Conservation (phyloP, 768 basidiomycete genomes). For the Lactarius hatsudake region DNA sequence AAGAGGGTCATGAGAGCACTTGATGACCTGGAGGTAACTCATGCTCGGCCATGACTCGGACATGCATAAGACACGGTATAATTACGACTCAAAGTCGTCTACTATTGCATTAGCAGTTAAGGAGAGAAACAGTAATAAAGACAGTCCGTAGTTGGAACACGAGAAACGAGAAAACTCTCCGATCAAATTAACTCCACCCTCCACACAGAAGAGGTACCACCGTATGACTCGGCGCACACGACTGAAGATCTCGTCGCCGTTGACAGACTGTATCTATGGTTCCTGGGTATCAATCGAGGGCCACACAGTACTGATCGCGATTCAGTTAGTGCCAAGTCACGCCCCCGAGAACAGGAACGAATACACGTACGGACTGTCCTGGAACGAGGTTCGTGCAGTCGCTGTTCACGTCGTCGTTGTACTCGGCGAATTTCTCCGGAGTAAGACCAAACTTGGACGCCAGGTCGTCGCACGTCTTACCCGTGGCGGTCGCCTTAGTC, state of each 20-base stretch:
- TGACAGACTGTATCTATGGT: background rate
- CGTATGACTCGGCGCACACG: background rate
- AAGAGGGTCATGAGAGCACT: too few species aligned
- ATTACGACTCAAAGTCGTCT: too few species aligned
- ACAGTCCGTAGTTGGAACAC: background rate
- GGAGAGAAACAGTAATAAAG: background rate
- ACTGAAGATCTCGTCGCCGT: background rate
- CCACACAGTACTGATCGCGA: conserved; percentile 15
- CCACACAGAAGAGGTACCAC: background rate
- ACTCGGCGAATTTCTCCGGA: background rate
- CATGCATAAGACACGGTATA: too few species aligned
- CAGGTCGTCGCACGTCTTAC: background rate
- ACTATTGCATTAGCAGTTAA: too few species aligned
- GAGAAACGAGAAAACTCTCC: background rate
- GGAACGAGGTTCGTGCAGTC: conserved; percentile 9
- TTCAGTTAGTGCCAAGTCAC: background rate
- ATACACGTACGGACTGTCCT: conserved; percentile 11
- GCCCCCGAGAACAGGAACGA: too few species aligned
- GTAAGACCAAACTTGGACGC: conserved; percentile 1
- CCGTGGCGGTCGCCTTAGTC: conserved; percentile 15
- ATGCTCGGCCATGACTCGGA: too few species aligned
- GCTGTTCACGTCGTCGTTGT: conserved; percentile 17
- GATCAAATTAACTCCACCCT: too few species aligned
- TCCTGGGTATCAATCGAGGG: conserved; percentile 2
- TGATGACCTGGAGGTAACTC: too few species aligned